These are phyloP conservation scores for Geosmithia putterillii DNA, from an alignment of 2,329 filamentous ascomycete species.

Conservation along the genomic window DNA sequence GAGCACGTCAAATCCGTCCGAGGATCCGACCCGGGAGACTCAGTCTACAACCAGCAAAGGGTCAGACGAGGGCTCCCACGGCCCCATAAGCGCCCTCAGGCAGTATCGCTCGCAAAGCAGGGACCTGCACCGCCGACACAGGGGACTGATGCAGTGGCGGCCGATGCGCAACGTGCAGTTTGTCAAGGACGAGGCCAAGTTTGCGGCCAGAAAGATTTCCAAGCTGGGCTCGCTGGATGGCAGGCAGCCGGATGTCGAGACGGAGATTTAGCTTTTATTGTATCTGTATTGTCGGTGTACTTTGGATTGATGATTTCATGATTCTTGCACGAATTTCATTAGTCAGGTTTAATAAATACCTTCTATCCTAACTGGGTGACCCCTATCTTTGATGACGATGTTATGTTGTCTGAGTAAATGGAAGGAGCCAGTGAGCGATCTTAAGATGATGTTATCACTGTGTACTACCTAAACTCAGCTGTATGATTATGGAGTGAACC, in stretches of 20 bases:
- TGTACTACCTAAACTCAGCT: too few species aligned
- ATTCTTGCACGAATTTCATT: too few species aligned
- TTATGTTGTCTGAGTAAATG: too few species aligned
- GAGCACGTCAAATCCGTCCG: not conserved
- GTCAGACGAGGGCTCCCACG: slow-evolving; percentile 8
- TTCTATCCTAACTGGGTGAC: too few species aligned
- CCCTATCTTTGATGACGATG: too few species aligned
- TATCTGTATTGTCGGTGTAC: not conserved
- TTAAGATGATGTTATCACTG: too few species aligned
- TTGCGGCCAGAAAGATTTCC: slow-evolving; percentile 62
- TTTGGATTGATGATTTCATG: not conserved
- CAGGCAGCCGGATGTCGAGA: slow-evolving; percentile 80
- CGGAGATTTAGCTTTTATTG: slow-evolving; percentile 40
- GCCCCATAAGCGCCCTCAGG: slow-evolving; percentile 43
- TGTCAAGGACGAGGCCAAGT: slow-evolving; percentile 77
- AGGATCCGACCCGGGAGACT: slow-evolving; percentile 31
- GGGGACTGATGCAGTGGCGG: slow-evolving; percentile 91
- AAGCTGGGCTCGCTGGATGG: slow-evolving; percentile 69
- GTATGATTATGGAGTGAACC: too few species aligned
- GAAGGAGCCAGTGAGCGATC: too few species aligned
- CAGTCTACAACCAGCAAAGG: slow-evolving; percentile 21
- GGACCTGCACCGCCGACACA: slow-evolving; percentile 71
- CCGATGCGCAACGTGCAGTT: slow-evolving; percentile 79
- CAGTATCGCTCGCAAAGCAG: slow-evolving; percentile 57
- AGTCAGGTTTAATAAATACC: too few species aligned